A percentile compares a stretch with the other conserved stretches of the same genome.
Conservation (phyloP, 2,329 filamentous ascomycete species). For the Trichoderma sp. region DNA sequence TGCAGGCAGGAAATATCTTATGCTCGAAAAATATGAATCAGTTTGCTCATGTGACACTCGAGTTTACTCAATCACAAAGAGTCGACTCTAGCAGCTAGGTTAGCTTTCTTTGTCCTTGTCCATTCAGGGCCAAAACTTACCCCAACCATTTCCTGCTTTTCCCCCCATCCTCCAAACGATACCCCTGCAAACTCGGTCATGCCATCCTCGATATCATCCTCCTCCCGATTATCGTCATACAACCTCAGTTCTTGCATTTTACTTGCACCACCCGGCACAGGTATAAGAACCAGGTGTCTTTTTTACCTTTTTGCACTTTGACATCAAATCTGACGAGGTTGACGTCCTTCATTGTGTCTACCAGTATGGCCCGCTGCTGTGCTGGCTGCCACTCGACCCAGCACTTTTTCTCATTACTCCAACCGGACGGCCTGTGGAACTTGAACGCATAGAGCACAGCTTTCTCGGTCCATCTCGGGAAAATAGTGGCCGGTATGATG, state of each 20-base stretch:
- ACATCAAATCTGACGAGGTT: not conserved
- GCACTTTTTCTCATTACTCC: not conserved
- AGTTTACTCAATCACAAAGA: not conserved
- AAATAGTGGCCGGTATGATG: not conserved
- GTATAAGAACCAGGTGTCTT: not conserved
- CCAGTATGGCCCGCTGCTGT: not conserved
- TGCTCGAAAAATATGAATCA: not conserved
- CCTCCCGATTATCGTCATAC: not conserved
- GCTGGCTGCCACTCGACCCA: conserved; percentile 15
- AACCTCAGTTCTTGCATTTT: not conserved
- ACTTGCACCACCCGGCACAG: not conserved
- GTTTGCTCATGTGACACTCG: not conserved
- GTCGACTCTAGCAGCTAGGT: not conserved
- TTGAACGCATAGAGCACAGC: not conserved
- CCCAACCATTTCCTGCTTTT: not conserved
- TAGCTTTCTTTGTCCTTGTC: not conserved
- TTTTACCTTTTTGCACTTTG: not conserved
- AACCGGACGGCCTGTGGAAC: not conserved
- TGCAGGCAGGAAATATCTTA: not conserved
- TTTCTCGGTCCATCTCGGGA: not conserved
- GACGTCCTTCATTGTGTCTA: not conserved
- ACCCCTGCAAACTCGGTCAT: conserved; percentile 7
- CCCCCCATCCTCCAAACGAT: not conserved
- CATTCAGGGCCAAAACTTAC: not conserved
- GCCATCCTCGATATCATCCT: not conserved